These are phyloP conservation scores for Artemisia argyi DNA, from an alignment of 129 eudicot species.

Conservation along the genomic window DNA sequence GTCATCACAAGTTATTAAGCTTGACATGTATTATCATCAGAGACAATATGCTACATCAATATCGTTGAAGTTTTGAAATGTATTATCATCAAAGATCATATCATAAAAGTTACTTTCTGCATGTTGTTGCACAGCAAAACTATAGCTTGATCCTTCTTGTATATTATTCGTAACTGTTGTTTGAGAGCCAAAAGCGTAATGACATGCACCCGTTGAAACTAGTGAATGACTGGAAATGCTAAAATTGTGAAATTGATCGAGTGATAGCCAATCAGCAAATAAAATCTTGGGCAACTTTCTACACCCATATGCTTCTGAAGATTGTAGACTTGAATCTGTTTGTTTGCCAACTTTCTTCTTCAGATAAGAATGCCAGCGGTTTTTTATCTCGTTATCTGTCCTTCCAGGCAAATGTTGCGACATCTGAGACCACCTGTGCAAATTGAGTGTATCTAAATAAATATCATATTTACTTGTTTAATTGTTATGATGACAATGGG, in stretches of 20 bases:
- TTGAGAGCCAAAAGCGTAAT: too few species aligned
- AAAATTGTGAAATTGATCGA: slow-evolving; percentile 29
- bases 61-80: too few species aligned
- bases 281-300: slow-evolving; percentile 37
- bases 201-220: too few species aligned
- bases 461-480: neutral
- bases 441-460: neutral
- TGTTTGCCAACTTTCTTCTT: slow-evolving; percentile 43
- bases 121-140: slow-evolving; percentile 16
- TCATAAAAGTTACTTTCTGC: slow-evolving; percentile 24
- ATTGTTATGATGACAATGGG: neutral
- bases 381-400: slow-evolving; percentile 3
- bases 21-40: neutral
- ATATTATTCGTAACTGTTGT: too few species aligned
- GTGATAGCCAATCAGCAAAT: slow-evolving; percentile 52
- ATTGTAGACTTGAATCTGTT: slow-evolving; percentile 27
- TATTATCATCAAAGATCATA: slow-evolving; percentile 23
- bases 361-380: slow-evolving; percentile 2
- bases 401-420: slow-evolving; percentile 14
- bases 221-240: neutral
- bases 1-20: slow-evolving; percentile 3
- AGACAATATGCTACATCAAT: too few species aligned
- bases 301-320: slow-evolving; percentile 16
- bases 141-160: too few species aligned
- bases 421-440: slow-evolving; percentile 9